A percentile compares a stretch with the other conserved stretches of the same genome.
These are phyloP conservation scores for Cladophialophora carrionii DNA, from an alignment of 2,329 filamentous ascomycete genomes.

Conservation along the genomic window DNA sequence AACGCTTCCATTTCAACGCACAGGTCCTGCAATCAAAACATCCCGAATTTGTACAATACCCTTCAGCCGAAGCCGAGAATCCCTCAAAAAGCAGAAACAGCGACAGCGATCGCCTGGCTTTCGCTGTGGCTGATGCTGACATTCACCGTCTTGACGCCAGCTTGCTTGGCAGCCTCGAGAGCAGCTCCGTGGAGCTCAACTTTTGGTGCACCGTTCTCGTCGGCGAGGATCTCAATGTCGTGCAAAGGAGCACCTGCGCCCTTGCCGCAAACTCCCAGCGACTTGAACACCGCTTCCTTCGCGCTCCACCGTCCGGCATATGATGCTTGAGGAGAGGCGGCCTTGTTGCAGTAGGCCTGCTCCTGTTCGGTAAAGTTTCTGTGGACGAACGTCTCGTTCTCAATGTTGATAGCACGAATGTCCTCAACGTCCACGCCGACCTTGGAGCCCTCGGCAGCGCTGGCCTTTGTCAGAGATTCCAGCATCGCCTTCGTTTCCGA, in stretches of 20 bases:
- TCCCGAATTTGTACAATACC: conserved; percentile 14
- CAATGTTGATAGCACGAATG: conserved; percentile 82
- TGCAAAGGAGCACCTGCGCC: conserved; percentile 87
- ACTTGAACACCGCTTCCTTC: conserved; percentile 99
- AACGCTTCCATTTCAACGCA: conserved; percentile 16
- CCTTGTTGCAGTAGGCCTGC: conserved; percentile 81
- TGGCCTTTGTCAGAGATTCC: conserved; percentile 72
- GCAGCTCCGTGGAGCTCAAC: conserved; percentile 90
- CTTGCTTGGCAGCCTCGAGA: conserved; percentile 77
- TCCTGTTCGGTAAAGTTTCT: conserved; percentile 90
- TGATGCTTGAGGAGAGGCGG: conserved; percentile 79
- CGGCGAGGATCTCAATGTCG: conserved; percentile 89
- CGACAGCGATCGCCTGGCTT: conserved; percentile 89
- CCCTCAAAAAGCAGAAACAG: conserved; percentile 74
- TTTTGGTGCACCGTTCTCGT: conserved; percentile 78
- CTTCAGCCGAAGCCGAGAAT: neutral
- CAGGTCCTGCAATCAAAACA: conserved; percentile 4
- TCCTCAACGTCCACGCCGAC: conserved; percentile 94
- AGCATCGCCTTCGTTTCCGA: conserved; percentile 74
- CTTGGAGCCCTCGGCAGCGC: conserved; percentile 67
- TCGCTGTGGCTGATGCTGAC: conserved; percentile 97
- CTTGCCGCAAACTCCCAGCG: conserved; percentile 80
- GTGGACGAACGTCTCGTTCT: conserved; percentile 90
- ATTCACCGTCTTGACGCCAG: conserved; percentile 82
- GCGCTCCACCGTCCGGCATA: conserved; percentile 96